phyloP scores from a whole-genome alignment of 2,329 filamentous ascomycete species.

The Botrytis deweyae region DNA sequence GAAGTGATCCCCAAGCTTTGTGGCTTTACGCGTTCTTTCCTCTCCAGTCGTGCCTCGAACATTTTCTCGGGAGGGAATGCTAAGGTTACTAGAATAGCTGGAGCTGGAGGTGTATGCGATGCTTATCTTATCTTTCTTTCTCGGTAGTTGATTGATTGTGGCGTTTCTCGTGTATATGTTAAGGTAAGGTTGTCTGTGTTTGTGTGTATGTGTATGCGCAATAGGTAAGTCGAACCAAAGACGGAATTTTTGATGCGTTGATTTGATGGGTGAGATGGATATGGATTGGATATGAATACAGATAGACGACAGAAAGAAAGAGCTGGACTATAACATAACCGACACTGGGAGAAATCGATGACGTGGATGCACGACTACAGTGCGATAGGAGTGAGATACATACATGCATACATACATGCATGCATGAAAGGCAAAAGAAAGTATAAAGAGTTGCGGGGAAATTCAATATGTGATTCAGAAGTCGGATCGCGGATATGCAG shows the following conservation, averaged over 20 bases:
- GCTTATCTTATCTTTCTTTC: background rate
- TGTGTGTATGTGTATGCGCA: background rate
- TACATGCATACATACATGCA: background rate
- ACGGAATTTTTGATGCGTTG: no score
- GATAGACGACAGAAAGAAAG: background rate
- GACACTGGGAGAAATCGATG: background rate
- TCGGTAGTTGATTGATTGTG: background rate
- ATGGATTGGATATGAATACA: background rate
- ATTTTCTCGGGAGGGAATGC: background rate
- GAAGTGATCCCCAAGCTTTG: background rate
- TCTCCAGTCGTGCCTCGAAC: background rate
- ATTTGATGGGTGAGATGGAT: background rate
- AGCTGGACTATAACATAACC: background rate
- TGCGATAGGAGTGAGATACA: background rate
- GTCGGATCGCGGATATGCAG: background rate
- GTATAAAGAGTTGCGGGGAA: background rate
- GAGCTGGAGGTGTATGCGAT: background rate
- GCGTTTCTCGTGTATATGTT: background rate
- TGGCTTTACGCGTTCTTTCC: background rate
- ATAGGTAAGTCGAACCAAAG: background rate
- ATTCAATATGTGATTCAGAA: background rate
- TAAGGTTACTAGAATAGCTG: no score
- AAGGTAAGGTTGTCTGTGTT: background rate
- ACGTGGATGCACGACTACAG: background rate
- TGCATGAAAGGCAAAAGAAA: background rate